These are phyloP conservation scores for Dryas octopetala DNA, from an alignment of 306 rosid genomes.

Conservation along the genomic window DNA sequence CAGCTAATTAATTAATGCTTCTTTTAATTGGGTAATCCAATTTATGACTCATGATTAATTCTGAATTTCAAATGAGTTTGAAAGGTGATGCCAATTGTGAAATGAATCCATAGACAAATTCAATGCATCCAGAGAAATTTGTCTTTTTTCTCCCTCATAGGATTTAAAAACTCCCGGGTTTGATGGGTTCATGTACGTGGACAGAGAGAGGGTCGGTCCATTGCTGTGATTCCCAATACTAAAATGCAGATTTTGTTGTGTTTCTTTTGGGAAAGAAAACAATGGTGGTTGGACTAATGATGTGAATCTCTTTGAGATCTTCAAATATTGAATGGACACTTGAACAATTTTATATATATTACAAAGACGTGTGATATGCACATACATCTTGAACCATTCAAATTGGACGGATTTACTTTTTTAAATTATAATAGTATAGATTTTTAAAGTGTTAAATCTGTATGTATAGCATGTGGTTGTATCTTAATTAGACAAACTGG, in stretches of 20 bases:
- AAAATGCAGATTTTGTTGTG: neutral
- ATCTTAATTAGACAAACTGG: neutral
- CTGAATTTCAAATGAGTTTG: neutral
- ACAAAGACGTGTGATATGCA: too few species aligned
- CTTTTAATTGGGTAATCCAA: neutral
- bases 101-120: neutral
- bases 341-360: too few species aligned
- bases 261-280: neutral
- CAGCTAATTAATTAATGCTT: neutral
- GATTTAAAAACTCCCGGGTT: neutral
- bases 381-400: too few species aligned
- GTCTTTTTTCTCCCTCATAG: neutral
- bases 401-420: too few species aligned
- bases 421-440: too few species aligned
- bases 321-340: neutral
- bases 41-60: neutral
- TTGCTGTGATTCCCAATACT: neutral
- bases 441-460: too few species aligned
- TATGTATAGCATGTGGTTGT: too few species aligned
- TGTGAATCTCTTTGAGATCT: neutral
- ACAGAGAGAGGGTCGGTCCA: too few species aligned
- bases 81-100: neutral
- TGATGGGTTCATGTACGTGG: neutral
- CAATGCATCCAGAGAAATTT: neutral
- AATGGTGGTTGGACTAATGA: neutral